Evolutionary conservation across 768 basidiomycete species (phyloP).

Genomic region (Phlebiopsis flavidoalba): DNA sequence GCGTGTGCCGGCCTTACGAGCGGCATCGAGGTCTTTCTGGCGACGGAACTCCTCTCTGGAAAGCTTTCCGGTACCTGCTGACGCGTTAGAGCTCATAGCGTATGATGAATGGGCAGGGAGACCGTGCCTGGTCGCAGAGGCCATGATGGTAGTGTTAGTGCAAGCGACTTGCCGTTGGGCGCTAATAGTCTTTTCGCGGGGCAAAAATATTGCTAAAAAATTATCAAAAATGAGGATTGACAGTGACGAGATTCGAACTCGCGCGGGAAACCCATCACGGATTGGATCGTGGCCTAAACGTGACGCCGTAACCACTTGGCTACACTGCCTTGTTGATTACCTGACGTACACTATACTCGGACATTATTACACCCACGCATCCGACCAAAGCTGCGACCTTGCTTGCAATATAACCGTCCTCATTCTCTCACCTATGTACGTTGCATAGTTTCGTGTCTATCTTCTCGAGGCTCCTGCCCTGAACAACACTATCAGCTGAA

Average conservation of each 20-base stretch:
- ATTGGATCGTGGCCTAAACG: constrained; percentile 41
- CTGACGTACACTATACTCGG: too few species aligned
- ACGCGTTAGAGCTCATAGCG: neutral
- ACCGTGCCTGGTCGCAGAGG: constrained; percentile 16
- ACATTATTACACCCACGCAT: too few species aligned
- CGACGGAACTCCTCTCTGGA: constrained; percentile 93
- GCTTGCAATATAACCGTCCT: too few species aligned
- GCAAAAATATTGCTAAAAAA: neutral
- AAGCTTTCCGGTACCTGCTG: constrained; percentile 62
- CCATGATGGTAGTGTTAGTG: constrained; percentile 14
- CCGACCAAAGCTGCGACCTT: too few species aligned
- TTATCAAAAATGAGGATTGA: constrained; percentile 21
- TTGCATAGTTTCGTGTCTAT: too few species aligned
- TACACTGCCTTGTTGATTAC: constrained; percentile 41
- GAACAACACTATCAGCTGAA: neutral
- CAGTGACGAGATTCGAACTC: constrained; percentile 60
- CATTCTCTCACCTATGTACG: too few species aligned
- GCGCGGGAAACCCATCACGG: constrained; percentile 56
- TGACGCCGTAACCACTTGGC: constrained; percentile 59
- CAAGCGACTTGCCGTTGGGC: neutral
- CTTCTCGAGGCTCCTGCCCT: neutral
- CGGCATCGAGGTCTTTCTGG: constrained; percentile 96
- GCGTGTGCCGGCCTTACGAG: constrained; percentile 92
- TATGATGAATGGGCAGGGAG: neutral
- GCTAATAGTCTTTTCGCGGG: neutral